Conservation (phyloP, 495 filamentous ascomycete species). For the Talaromyces thailandensis region DNA sequence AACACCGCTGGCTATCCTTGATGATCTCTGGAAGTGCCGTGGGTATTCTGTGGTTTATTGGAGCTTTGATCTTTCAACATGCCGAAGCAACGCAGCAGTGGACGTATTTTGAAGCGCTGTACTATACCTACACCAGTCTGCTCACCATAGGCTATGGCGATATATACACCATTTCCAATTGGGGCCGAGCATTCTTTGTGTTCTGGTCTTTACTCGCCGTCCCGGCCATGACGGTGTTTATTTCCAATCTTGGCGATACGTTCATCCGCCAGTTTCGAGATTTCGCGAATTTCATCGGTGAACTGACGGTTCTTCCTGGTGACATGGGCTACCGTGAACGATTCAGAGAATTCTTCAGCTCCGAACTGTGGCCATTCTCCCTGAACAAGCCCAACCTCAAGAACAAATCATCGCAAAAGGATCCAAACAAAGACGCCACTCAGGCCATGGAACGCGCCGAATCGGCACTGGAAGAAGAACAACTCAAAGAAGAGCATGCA, state of each 20-base stretch:
- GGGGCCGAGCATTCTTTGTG: constrained; percentile 66
- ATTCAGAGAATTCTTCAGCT: constrained; percentile 12
- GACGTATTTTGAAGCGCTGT: constrained; percentile 74
- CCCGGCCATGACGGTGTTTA: constrained; percentile 74
- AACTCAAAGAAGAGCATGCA: constrained; percentile 28
- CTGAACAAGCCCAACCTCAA: constrained; percentile 6
- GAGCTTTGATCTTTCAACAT: constrained; percentile 61
- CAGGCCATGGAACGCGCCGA: background rate
- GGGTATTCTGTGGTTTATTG: constrained; percentile 69
- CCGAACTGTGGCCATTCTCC: background rate
- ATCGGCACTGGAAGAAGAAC: constrained; percentile 19
- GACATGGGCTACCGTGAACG: constrained; percentile 30
- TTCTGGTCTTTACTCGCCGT: constrained; percentile 61
- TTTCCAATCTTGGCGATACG: constrained; percentile 63
- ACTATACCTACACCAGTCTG: constrained; percentile 71
- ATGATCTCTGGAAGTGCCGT: constrained; percentile 53
- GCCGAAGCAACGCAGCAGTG: constrained; percentile 46
- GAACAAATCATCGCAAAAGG: constrained; percentile 3
- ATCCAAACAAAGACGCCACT: constrained; percentile 6
- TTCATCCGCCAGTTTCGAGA: constrained; percentile 64
- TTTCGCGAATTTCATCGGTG: constrained; percentile 58
- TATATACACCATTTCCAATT: constrained; percentile 56
- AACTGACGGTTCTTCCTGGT: constrained; percentile 67
- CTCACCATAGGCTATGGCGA: constrained; percentile 87
- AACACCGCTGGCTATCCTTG: constrained; percentile 60